Evolutionary conservation across 192 early-diverging fungal genomes (phyloP), one percentile per base, ranked within the genome.

Genomic region (Rhizoclosmatium sp.): DNA sequence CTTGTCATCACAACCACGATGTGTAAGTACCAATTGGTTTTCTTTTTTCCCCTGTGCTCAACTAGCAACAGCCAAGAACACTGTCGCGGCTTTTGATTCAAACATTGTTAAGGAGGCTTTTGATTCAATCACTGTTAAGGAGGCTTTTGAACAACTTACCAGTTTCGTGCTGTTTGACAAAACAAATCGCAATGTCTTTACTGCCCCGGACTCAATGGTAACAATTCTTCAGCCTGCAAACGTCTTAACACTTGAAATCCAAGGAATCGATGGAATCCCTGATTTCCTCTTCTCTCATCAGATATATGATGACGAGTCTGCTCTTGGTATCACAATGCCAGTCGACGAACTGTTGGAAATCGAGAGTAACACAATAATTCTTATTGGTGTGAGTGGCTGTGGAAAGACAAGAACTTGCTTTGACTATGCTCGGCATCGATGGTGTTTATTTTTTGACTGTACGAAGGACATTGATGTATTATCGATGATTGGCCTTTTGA

Each of bases 221-320:
- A 46, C 0, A 42, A 45, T 68, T 9, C 5, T 42, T 46, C 66
- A 68, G 45, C 66, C 70, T 71, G 47, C 44, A 10, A 71, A 71
- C 5, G 70, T 71, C 70, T 49, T 71, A 12, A 58, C 23, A 41
- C 47, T 71, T 71, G 56, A 71, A 56, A 39, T 71, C 31, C 47
- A 71, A 31, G 49, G 19, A 4, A 40, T 71, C 23, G 56, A 39
- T 39, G 70, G 70, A 71, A 56, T 71, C 54, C 46, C 70, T 40
- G 70, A 71, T 31, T 39, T 71, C 47, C 70, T 71, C 47, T 71
- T 54, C 70, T 71, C 70, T 44, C 51, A 59, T 71, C 21, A 71
- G 31, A 71, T 71, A 12, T 71, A 71, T 44, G 70, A 56, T 56
- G 70, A 71, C 56, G 51, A 71, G 70, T n/a, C 48, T 7, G 39